Evolutionary conservation across 495 filamentous ascomycete genomes (phyloP).

Genomic region (Cairneyella variabilis): DNA sequence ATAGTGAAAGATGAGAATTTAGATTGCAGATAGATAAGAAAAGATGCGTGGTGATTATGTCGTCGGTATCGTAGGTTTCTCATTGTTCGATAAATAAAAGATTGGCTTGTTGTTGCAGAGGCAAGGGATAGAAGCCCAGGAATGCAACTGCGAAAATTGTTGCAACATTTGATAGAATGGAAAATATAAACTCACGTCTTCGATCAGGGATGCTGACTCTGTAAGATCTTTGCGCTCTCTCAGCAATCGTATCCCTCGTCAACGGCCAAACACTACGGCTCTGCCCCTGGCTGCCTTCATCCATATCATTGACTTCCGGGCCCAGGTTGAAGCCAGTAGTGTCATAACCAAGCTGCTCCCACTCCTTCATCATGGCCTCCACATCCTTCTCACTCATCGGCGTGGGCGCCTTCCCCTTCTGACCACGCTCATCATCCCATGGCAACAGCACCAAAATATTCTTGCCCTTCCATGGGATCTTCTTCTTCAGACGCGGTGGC

Average conservation of each 20-base stretch:
- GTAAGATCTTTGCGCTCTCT: slow-evolving; percentile 48
- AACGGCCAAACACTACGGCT: slow-evolving; percentile 74
- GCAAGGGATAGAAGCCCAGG: not conserved
- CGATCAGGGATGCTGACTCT: slow-evolving; percentile 74
- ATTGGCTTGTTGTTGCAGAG: too few species aligned
- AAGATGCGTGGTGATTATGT: too few species aligned
- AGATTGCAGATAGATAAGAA: not conserved
- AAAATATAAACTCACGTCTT: slow-evolving; percentile 25
- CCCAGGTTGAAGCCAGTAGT: slow-evolving; percentile 67
- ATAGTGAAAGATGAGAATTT: not conserved
- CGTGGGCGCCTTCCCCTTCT: slow-evolving; percentile 50
- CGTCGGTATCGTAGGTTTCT: too few species aligned
- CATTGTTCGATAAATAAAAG: too few species aligned
- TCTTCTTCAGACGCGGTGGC: slow-evolving; percentile 48
- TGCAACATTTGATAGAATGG: not conserved
- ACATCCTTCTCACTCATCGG: slow-evolving; percentile 62
- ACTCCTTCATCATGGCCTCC: slow-evolving; percentile 59
- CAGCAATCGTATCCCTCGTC: slow-evolving; percentile 50
- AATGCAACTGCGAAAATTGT: not conserved
- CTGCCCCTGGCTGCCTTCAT: slow-evolving; percentile 45
- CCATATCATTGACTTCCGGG: slow-evolving; percentile 16
- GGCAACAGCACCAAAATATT: slow-evolving; percentile 70
- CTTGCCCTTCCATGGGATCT: slow-evolving; percentile 67
- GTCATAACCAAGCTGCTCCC: slow-evolving; percentile 74
- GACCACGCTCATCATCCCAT: slow-evolving; percentile 59